Evolutionary conservation across 2,329 filamentous ascomycete species (phyloP), one percentile per base, ranked within the genome.

Genomic region (Penicillium hesseltinei): DNA sequence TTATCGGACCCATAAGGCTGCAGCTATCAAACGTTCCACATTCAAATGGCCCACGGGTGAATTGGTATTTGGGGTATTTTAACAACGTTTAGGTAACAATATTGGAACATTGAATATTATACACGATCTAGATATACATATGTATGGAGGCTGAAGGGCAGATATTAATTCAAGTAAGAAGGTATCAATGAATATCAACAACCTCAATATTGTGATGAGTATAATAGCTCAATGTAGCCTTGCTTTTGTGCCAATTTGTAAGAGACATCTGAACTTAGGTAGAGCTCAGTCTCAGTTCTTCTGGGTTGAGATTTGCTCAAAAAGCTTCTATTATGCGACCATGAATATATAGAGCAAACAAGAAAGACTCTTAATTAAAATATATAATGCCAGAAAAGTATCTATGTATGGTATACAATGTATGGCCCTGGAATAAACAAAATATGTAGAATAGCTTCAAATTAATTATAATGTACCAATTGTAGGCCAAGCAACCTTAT

Each of bases 1-100:
- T 51, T 55, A 55, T 55, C 54, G 54, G 54, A 57, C 54, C 54
- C 54, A 57, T 35, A 56, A 56, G 54, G 48, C 54, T 56, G 54
- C 54, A 49, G 51, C 51, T 39, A 51, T 51, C 51, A 40, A 54
- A 49, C 15, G 9, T 44, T 29, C 25, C 42, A 39, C 31, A 25
- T 54, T 48, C 31, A 10, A n/a, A 19, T 10, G 5, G 5, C 13
- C 5, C 31, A 5, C 31, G 31, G 11, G 31, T 43, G 49, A 31
- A n/a, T 33, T 42, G 48, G 23, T 29, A 25, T 39, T 50, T 39
- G 35, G 7, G 11, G 4, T 50, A 36, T 25, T 36, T 35, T 25
- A n/a, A 35, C 19, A 25, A 19, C 3, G 2, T n/a, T 23, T 29
- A 36, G 19, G 31, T 33, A 25, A 7, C 31, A 10, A 31, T 31